phyloP scores from a whole-genome alignment of 306 rosid genomes.

The Leucaena leucocephala region DNA sequence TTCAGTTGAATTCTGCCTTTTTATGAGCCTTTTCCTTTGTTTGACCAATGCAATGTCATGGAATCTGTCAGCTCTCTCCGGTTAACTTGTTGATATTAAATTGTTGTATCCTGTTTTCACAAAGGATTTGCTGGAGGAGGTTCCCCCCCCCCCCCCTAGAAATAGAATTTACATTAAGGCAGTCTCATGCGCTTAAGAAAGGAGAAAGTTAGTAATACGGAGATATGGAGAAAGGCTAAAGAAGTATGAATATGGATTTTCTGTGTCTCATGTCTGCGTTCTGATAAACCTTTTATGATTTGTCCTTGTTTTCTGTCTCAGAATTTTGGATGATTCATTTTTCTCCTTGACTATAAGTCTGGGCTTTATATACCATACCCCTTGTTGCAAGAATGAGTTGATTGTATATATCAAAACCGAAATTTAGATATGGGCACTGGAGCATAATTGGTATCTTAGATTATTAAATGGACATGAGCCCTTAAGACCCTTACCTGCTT shows the following conservation, averaged over 20 bases:
- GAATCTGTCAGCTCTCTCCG: neutral
- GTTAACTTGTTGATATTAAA: neutral
- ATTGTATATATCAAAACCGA: neutral
- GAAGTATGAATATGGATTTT: neutral
- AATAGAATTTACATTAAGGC: neutral
- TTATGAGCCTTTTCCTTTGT: too few relatives aligned
- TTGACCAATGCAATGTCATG: neutral
- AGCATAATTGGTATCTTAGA: neutral
- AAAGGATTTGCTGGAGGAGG: neutral
- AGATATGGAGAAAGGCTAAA: neutral
- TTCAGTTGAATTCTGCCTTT: neutral
- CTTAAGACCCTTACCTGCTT: neutral
- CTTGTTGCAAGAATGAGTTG: conserved; percentile 12
- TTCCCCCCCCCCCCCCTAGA: too few relatives aligned
- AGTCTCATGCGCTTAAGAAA: neutral
- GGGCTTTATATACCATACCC: neutral
- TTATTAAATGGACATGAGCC: neutral
- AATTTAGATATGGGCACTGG: conserved; percentile 17
- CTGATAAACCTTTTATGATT: neutral
- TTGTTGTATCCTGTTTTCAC: neutral
- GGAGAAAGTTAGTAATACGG: neutral
- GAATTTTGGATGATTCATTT: neutral
- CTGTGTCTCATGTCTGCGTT: neutral
- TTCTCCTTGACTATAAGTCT: neutral
- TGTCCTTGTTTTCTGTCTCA: conserved; percentile 8